Conservation (phyloP, 345 rosid species). For the Toxicodendron radicans region DNA sequence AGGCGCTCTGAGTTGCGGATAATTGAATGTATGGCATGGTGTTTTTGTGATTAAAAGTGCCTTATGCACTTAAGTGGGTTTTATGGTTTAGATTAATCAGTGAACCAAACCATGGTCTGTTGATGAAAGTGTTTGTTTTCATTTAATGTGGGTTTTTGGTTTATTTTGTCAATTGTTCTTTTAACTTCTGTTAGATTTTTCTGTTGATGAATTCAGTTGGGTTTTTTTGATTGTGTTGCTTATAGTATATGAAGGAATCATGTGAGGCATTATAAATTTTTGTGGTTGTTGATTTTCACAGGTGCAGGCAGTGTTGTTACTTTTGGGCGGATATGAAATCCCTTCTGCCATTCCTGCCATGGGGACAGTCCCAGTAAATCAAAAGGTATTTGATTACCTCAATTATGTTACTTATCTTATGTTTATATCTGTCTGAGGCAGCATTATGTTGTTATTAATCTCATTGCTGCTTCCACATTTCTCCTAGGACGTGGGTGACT, state of each 20-base stretch:
- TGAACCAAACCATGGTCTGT: neutral
- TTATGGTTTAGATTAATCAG: neutral
- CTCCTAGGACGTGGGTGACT: slow-evolving; percentile 35
- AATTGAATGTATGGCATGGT: too few species aligned
- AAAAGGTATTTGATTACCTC: slow-evolving; percentile 16
- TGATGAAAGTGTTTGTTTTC: neutral
- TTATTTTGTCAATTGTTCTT: neutral
- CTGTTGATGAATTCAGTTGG: slow-evolving; percentile 1
- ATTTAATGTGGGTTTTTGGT: neutral
- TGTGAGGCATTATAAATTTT: neutral
- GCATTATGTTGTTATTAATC: neutral
- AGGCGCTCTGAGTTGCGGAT: too few species aligned
- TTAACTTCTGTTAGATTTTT: neutral
- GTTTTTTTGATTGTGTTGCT: neutral
- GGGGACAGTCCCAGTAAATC: slow-evolving; percentile 30
- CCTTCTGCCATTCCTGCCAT: slow-evolving; percentile 43
- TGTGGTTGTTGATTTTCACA: slow-evolving; percentile 10
- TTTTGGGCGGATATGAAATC: slow-evolving; percentile 46
- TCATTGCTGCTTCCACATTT: slow-evolving; percentile 2
- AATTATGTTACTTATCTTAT: neutral
- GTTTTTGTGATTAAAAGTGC: too few species aligned
- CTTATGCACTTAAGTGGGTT: too few species aligned
- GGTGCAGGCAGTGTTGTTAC: slow-evolving; percentile 53
- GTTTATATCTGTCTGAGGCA: neutral
- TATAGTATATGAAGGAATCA: slow-evolving; percentile 2